phyloP scores from a whole-genome alignment of 2,329 filamentous ascomycete genomes.

The Byssothecium circinans region DNA sequence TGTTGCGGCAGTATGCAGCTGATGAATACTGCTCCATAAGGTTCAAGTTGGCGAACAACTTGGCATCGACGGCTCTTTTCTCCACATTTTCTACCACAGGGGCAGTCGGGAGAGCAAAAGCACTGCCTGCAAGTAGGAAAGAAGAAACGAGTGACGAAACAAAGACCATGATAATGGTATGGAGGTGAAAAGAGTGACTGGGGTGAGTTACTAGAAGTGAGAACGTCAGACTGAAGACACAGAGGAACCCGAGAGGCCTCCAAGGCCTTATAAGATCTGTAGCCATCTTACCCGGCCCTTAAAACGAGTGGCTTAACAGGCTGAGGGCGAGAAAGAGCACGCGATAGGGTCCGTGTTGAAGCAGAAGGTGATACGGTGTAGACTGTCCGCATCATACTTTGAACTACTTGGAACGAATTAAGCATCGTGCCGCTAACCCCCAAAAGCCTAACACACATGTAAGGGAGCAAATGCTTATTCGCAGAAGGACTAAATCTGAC shows the following conservation, averaged over 20 bases:
- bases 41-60: slow-evolving; percentile 26
- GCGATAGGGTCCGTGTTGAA: neutral
- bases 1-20: slow-evolving; percentile 56
- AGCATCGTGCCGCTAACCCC: neutral
- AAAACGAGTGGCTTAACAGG: neutral
- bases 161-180: slow-evolving; percentile 1
- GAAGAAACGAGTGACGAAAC: slow-evolving; percentile 3
- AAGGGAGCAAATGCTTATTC: neutral
- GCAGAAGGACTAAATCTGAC: neutral
- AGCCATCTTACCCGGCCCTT: neutral
- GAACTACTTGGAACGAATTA: neutral
- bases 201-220: neutral
- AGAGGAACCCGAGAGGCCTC: neutral
- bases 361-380: neutral
- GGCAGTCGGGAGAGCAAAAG: slow-evolving; percentile 2
- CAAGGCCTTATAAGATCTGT: neutral
- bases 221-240: neutral
- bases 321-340: neutral
- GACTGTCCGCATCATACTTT: neutral
- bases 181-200: slow-evolving; percentile 1
- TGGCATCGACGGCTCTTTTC: slow-evolving; percentile 33
- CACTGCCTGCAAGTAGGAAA: slow-evolving; percentile 1
- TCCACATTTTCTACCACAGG: slow-evolving; percentile 43
- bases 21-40: slow-evolving; percentile 52
- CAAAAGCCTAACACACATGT: neutral